Percentiles rank a stretch among this genome's conserved stretches.
Evolutionary conservation across 2,329 filamentous ascomycete genomes (phyloP).

Genomic region (Aspergillus sp.): DNA sequence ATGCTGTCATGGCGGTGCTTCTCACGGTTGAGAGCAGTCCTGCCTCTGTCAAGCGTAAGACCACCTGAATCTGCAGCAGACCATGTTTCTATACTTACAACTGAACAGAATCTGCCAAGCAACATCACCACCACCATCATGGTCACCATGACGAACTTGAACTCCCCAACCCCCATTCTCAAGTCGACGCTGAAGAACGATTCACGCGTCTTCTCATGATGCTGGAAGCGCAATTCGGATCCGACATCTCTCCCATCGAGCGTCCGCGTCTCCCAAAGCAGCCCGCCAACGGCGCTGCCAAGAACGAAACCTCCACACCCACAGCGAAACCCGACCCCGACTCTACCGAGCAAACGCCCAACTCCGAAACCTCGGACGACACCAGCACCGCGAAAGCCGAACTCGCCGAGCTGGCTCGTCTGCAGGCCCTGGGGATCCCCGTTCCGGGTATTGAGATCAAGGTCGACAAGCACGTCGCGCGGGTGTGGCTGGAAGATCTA

Average conservation of each 20-base stretch:
- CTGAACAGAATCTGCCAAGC: constrained; percentile 56
- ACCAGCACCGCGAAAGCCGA: constrained; percentile 55
- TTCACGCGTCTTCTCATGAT: constrained; percentile 89
- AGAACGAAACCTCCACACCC: constrained; percentile 11
- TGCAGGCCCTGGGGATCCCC: constrained; percentile 82
- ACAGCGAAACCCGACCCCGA: neutral
- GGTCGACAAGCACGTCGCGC: constrained; percentile 83
- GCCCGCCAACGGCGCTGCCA: constrained; percentile 14
- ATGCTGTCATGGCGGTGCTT: constrained; percentile 90
- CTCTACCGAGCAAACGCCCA: constrained; percentile 15
- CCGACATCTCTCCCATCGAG: constrained; percentile 76
- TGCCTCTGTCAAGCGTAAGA: constrained; percentile 82
- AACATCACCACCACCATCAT: constrained; percentile 51
- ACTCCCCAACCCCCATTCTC: constrained; percentile 69
- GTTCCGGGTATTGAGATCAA: constrained; percentile 85
- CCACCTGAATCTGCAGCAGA: neutral
- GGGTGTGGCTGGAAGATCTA: constrained; percentile 87
- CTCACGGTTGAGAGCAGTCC: constrained; percentile 91
- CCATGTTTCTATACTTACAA: constrained; percentile 16
- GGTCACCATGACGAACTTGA: constrained; percentile 43
- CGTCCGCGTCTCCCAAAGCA: constrained; percentile 51
- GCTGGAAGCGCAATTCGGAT: constrained; percentile 94
- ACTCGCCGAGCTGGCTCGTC: constrained; percentile 68
- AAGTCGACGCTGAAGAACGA: constrained; percentile 70
- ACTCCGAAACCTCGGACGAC: constrained; percentile 39